Conservation (phyloP, 2,329 filamentous ascomycete genomes). For the Venturia nashicola region DNA sequence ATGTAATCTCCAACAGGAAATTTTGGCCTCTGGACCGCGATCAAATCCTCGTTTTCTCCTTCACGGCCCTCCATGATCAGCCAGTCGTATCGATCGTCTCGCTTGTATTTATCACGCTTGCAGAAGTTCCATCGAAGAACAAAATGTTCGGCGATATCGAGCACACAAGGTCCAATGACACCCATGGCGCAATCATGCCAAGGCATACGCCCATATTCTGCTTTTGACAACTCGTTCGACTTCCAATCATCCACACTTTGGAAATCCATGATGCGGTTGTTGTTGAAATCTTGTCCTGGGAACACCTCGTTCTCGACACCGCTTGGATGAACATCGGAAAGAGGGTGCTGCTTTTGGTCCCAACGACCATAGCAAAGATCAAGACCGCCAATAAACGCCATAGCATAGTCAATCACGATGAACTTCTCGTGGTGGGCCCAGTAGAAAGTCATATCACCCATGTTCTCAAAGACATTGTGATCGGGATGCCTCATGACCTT, state of each 20-base stretch:
- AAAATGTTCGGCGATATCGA: conserved; percentile 94
- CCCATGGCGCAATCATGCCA: conserved; percentile 97
- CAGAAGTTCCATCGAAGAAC: conserved; percentile 91
- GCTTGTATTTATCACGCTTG: conserved; percentile 97
- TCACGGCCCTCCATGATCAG: conserved; percentile 64
- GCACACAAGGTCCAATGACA: conserved; percentile 75
- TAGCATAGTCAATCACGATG: conserved; percentile 80
- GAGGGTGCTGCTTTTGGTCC: conserved; percentile 74
- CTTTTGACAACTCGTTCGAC: conserved; percentile 81
- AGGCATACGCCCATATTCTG: conserved; percentile 87
- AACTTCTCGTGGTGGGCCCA: conserved; percentile 99
- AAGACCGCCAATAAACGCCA: conserved; percentile 87
- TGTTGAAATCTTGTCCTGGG: conserved; percentile 96
- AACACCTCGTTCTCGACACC: conserved; percentile 75
- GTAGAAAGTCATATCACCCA: conserved; percentile 91
- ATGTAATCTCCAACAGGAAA: conserved; percentile 83
- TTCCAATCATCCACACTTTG: conserved; percentile 86
- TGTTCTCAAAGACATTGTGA: conserved; percentile 89
- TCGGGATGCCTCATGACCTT: conserved; percentile 82
- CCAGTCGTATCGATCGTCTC: conserved; percentile 75
- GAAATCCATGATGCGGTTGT: conserved; percentile 94
- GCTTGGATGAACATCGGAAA: conserved; percentile 79
- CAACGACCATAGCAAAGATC: conserved; percentile 94
- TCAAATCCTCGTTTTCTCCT: conserved; percentile 68
- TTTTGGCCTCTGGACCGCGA: conserved; percentile 79